phyloP scores from a whole-genome alignment of 2,329 filamentous ascomycete species.

The Exutisphaerella laricina region DNA sequence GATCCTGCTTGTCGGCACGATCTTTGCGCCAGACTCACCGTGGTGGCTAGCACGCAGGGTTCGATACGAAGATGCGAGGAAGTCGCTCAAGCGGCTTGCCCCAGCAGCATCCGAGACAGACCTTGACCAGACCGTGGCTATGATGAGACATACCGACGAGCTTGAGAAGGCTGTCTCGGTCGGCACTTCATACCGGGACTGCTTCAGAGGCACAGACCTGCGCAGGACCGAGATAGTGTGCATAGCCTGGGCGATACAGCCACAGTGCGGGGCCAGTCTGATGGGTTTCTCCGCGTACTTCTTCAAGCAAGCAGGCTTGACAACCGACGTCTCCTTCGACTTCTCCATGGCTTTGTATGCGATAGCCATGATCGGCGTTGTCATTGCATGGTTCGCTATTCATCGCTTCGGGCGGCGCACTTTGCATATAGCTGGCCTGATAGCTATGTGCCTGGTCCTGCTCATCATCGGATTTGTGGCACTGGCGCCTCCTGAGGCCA shows the following conservation, averaged over 20 bases:
- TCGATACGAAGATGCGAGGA: conserved; percentile 26
- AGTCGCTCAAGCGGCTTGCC: conserved; percentile 22
- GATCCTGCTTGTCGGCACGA: conserved; percentile 30
- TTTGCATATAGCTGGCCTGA: conserved; percentile 31
- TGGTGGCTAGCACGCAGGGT: conserved; percentile 31
- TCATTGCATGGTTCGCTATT: conserved; percentile 34
- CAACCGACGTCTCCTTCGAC: conserved; percentile 18
- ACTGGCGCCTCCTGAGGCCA: conserved; percentile 11
- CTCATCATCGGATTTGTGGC: conserved; percentile 25
- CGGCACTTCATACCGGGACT: conserved; percentile 32
- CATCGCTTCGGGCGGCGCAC: conserved; percentile 32
- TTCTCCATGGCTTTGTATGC: conserved; percentile 37
- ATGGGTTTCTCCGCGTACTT: conserved; percentile 35
- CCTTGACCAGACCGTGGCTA: conserved; percentile 23
- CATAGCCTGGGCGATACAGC: conserved; percentile 31
- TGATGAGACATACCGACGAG: conserved; percentile 25
- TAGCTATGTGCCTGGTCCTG: conserved; percentile 16
- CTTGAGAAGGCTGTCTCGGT: conserved; percentile 28
- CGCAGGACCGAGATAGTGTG: conserved; percentile 35
- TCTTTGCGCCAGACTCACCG: conserved; percentile 28
- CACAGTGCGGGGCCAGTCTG: conserved; percentile 31
- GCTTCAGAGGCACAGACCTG: conserved; percentile 33
- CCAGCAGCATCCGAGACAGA: conserved; percentile 21
- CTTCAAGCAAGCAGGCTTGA: conserved; percentile 34
- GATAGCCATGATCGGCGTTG: conserved; percentile 30